Base-by-base conservation (phyloP, 208 protist species). In the Eutreptiella sp. region DNA sequence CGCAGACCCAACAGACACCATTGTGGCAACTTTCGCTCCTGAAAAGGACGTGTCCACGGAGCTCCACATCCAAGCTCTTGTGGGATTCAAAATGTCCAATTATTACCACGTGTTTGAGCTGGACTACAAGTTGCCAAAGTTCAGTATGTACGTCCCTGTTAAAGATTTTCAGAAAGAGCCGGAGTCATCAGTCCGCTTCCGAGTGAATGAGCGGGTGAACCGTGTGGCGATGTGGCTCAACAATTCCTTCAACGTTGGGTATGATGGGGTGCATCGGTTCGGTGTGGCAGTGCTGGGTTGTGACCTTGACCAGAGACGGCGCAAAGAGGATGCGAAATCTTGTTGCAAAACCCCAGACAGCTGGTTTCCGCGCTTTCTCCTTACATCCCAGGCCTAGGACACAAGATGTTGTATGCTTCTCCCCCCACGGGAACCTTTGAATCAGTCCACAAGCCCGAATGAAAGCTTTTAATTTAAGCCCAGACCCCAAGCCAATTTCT, bases 41-140 rank as follows among this genome's bases (percentile, higher is more conserved):
- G 41, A 59, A 1, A 79, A 83, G 31, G 77, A 89, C 52, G 67
- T 80, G 4, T 38, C 82, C 21, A 53, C 76, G 3, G 38, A 53
- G 11, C 53, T 96, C 5, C 58, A 1, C 16, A 83, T 89, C n/a
- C 75, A 83, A 24, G 79, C 89, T 3, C 63, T 88, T 9, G 85
- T 96, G 7, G 88, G 90, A 0, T 58, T 61, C 16, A 47, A 48
- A 0, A 74, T 72, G 45, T 68, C 73, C 3, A 73, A 72, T 2
- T 81, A 53, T 38, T 90, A 69, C 43, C 87, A 93, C 28, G 63
- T 96, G 3, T 81, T 92, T 63, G 85, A 94, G 45, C 38, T 91
- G 19, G 34, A 38, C 5, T 35, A 90, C 38, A 41, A 38, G 3
- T 63, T 96, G 28, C 89, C 90, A 1, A 76, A 69, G 53, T 96